Evolutionary conservation across 2,329 filamentous ascomycete species (phyloP).

Genomic region (Trichoderma breve): DNA sequence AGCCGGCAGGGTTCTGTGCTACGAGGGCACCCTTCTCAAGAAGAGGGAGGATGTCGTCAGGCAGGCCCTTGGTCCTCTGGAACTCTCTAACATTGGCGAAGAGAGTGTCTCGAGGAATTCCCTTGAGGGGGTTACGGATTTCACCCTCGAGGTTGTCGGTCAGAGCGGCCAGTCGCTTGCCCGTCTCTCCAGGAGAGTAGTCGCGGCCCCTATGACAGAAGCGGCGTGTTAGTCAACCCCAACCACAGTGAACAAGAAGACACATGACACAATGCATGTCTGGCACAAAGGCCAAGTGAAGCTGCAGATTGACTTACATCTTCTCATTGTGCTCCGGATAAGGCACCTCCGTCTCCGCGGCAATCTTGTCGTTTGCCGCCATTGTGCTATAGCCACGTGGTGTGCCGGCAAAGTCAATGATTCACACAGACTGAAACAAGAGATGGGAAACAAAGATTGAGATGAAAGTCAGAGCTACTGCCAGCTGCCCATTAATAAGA

Average conservation of each 20-base stretch:
- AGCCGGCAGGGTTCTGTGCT: slow-evolving; percentile 42
- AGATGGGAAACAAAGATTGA: background rate
- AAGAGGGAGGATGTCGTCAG: slow-evolving; percentile 42
- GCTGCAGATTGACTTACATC: slow-evolving; percentile 5
- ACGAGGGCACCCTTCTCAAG: slow-evolving; percentile 33
- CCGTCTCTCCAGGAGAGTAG: background rate
- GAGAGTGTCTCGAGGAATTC: slow-evolving; percentile 51
- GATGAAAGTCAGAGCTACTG: background rate
- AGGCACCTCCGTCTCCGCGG: slow-evolving; percentile 2
- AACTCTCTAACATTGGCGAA: slow-evolving; percentile 55
- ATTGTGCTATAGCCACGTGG: slow-evolving; percentile 10
- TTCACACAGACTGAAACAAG: slow-evolving; percentile 1
- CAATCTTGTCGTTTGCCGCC: slow-evolving; percentile 14
- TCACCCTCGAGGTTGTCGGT: slow-evolving; percentile 30
- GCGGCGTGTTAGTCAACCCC: background rate
- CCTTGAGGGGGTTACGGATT: slow-evolving; percentile 48
- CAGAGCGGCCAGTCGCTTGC: background rate
- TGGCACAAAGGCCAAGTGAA: background rate
- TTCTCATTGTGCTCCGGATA: slow-evolving; percentile 17
- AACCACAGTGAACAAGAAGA: background rate
- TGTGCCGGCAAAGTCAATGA: background rate
- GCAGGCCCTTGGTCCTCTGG: slow-evolving; percentile 46
- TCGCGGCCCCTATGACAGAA: background rate
- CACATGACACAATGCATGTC: background rate
- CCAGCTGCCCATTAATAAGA: background rate